These are phyloP conservation scores for Podospora anserina DNA, from an alignment of 495 filamentous ascomycete genomes.

Conservation along the genomic window DNA sequence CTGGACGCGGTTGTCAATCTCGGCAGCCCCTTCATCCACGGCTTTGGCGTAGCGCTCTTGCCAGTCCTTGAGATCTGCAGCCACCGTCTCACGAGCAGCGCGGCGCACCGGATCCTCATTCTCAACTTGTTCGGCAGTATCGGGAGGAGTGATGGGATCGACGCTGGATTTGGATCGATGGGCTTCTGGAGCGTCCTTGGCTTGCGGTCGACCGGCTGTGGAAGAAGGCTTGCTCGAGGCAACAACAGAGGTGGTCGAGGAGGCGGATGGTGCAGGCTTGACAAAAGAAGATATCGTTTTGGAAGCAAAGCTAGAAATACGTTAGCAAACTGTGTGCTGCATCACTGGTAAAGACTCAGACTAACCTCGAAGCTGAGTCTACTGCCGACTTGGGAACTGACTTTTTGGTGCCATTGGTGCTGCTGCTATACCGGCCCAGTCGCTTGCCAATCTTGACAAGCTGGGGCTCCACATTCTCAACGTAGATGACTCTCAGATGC, in stretches of 20 bases:
- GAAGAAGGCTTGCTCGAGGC: slow-evolving; percentile 10
- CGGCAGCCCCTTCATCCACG: slow-evolving; percentile 71
- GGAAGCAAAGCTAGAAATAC: slow-evolving; percentile 11
- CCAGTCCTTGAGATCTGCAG: slow-evolving; percentile 76
- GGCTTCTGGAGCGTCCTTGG: slow-evolving; percentile 16
- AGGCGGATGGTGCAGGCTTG: slow-evolving; percentile 36
- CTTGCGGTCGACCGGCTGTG: slow-evolving; percentile 9
- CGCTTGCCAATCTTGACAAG: slow-evolving; percentile 87
- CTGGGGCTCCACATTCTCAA: slow-evolving; percentile 91
- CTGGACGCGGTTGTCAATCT: slow-evolving; percentile 73
- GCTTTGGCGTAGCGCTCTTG: slow-evolving; percentile 80
- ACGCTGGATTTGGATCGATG: slow-evolving; percentile 23
- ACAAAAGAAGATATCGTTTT: slow-evolving; percentile 34
- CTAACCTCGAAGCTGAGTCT: slow-evolving; percentile 27
- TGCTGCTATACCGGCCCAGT: slow-evolving; percentile 67
- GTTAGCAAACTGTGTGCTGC: not conserved
- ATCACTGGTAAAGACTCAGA: not conserved
- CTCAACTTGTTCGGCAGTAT: slow-evolving; percentile 30
- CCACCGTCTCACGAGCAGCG: slow-evolving; percentile 61
- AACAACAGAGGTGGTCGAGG: slow-evolving; percentile 4
- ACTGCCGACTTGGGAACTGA: slow-evolving; percentile 23
- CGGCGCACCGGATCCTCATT: slow-evolving; percentile 43
- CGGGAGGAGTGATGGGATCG: slow-evolving; percentile 27
- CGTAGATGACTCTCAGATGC: slow-evolving; percentile 71
- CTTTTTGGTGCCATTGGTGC: slow-evolving; percentile 49